phyloP scores from a whole-genome alignment of 176 grass and related monocot species.

The Themeda triandra region DNA sequence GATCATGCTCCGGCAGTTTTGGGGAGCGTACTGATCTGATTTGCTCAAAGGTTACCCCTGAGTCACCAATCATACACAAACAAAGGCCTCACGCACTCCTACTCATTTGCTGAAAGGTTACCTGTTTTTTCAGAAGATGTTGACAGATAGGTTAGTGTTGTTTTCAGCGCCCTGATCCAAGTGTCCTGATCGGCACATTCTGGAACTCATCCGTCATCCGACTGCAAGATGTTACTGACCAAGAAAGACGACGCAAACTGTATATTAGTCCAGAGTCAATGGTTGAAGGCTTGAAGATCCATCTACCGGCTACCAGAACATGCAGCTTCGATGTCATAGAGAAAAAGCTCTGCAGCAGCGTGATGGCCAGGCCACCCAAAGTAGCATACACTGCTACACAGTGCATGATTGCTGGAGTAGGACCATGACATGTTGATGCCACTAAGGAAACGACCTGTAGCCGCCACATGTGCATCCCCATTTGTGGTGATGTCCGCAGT shows the following conservation, averaged over 20 bases:
- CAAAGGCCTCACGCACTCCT: neutral
- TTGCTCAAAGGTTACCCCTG: no score
- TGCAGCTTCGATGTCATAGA: neutral
- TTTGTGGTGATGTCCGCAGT: neutral
- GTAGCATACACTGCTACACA: neutral
- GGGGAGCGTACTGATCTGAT: neutral
- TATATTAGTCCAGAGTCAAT: neutral
- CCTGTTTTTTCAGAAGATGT: neutral
- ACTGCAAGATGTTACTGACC: neutral
- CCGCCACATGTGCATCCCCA: constrained; percentile 5
- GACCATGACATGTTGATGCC: neutral
- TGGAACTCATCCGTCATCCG: neutral
- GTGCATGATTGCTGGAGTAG: constrained; percentile 12
- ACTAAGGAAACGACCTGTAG: neutral
- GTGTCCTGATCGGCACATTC: constrained; percentile 10
- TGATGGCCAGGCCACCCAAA: neutral
- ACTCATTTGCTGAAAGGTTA: neutral
- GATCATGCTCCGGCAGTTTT: neutral
- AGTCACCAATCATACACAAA: no score
- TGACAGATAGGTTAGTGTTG: neutral
- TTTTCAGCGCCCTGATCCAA: neutral
- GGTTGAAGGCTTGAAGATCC: neutral
- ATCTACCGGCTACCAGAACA: constrained; percentile 14
- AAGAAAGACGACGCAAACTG: no score
- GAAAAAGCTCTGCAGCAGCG: neutral